Conservation (phyloP, 768 basidiomycete genomes). For the Trametes punicea region DNA sequence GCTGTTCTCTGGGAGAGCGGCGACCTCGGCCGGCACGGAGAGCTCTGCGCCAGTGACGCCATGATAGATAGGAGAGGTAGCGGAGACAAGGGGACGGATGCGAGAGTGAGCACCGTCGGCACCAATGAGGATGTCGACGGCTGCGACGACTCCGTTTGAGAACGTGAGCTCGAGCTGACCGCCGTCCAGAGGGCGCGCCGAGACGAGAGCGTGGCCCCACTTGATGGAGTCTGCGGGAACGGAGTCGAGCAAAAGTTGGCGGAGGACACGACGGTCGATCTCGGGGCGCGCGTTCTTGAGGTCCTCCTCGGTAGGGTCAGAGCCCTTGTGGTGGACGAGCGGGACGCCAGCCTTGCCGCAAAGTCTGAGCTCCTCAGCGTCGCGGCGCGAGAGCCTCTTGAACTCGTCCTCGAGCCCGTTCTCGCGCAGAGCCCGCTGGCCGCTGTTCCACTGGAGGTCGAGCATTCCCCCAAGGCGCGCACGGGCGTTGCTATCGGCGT, state of each 20-base stretch:
- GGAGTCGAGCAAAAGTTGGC: conserved; percentile 8
- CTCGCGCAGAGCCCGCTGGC: conserved; percentile 6
- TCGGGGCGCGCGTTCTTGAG: conserved; percentile 6
- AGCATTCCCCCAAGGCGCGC: conserved; percentile 5
- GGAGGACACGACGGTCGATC: conserved; percentile 12
- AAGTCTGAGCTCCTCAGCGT: conserved; percentile 7
- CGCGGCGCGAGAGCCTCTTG: neutral
- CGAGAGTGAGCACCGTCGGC: conserved; percentile 2
- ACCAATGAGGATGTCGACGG: neutral
- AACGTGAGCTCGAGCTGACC: conserved; percentile 23
- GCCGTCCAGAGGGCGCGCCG: conserved; percentile 26
- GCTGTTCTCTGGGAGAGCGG: neutral
- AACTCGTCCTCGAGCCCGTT: conserved; percentile 6
- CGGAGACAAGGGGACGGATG: conserved; percentile 1
- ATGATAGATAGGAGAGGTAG: neutral
- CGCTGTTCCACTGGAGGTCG: conserved; percentile 6
- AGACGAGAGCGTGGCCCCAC: conserved; percentile 39
- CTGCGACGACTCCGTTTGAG: neutral
- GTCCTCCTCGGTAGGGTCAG: neutral
- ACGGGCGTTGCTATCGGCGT: neutral
- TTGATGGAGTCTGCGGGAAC: conserved; percentile 34
- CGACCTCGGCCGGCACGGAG: neutral
- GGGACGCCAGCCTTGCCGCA: conserved; percentile 6
- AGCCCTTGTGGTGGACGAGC: neutral
- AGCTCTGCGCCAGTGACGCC: conserved; percentile 4